Evolutionary conservation across 148 eudicot species (phyloP), one percentile per base, ranked within the genome.

Genomic region (Polygonum maritimum): DNA sequence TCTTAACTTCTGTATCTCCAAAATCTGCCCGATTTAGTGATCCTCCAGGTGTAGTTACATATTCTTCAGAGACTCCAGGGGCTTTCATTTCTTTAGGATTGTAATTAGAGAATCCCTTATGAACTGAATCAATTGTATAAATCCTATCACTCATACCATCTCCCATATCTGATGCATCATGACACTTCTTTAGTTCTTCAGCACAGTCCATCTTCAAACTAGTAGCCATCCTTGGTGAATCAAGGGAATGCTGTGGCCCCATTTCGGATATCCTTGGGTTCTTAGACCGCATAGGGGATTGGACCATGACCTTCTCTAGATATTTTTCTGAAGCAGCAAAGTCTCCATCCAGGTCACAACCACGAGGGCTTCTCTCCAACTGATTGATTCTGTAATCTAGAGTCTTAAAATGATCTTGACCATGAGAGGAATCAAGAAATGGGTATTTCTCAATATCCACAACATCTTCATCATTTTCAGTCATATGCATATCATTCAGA

Each of bases 101-200:
- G 73, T 86, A 85, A 78, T 83, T 80, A 12, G 87, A 40, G 55
- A 78, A 76, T 35, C 82, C 87, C 60, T 82, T 83, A 81, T 95
- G 85, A 11, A 92, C 79, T 47, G 97, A 89, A 85, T 95, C 99
- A 72, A 95, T 82, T 14, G 99, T 95, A 78, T 90, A 95, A 81
- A 95, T 88, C 78, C 97, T 87, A 76, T 95, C 98, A 75, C 81
- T 85, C 86, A 85, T 84, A 57, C 92, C 92, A 84, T 91, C 96
- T 65, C 78, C 92, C 78, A 45, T 82, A 70, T 95, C 96, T 21
- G 94, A 89, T 38, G 76, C 81, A 79, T 78, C 70, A 72, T 95
- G 91, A 75, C 85, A 77, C 69, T 91, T 86, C 73, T 80, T 88
- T 79, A 81, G 78, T 63, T 86, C 88, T 71, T 84, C 88, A 76